These are phyloP conservation scores for Penicillium lagena DNA, from an alignment of 495 filamentous ascomycete species.

Conservation along the genomic window DNA sequence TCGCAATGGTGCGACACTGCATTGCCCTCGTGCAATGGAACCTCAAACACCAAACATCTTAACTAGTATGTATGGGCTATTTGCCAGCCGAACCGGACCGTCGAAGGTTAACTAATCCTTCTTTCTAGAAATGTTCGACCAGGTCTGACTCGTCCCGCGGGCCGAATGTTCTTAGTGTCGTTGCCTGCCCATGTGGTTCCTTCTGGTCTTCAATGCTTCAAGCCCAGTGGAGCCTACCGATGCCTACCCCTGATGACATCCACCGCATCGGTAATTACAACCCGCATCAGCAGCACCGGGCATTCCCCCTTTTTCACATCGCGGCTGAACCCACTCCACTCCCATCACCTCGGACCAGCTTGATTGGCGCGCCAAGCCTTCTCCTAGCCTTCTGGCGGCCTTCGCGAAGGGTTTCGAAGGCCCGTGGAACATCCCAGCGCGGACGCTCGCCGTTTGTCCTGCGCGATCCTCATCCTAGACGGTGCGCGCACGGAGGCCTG, in stretches of 20 bases:
- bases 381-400: slow-evolving; percentile 33
- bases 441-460: slow-evolving; percentile 1
- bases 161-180: not conserved
- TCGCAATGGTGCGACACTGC: slow-evolving; percentile 17
- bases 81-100: slow-evolving; percentile 10
- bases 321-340: slow-evolving; percentile 15
- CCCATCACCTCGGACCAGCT: slow-evolving; percentile 16
- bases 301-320: slow-evolving; percentile 13
- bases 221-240: slow-evolving; percentile 1
- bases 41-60: slow-evolving; percentile 4
- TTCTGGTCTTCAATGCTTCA: slow-evolving; percentile 4
- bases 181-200: not conserved
- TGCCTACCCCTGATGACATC: slow-evolving; percentile 8
- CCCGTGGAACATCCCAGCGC: slow-evolving; percentile 9
- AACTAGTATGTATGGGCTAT: slow-evolving; percentile 19
- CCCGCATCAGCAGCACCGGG: slow-evolving; percentile 1
- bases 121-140: slow-evolving; percentile 22
- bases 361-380: slow-evolving; percentile 25
- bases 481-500: not conserved
- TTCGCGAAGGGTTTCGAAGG: slow-evolving; percentile 31
- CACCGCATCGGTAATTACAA: slow-evolving; percentile 17
- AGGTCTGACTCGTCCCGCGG: not conserved
- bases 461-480: slow-evolving; percentile 11
- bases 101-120: slow-evolving; percentile 12
- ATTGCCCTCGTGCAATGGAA: not conserved